Conservation (phyloP, 768 basidiomycete genomes). For the Leccinum olivaceopallidum region DNA sequence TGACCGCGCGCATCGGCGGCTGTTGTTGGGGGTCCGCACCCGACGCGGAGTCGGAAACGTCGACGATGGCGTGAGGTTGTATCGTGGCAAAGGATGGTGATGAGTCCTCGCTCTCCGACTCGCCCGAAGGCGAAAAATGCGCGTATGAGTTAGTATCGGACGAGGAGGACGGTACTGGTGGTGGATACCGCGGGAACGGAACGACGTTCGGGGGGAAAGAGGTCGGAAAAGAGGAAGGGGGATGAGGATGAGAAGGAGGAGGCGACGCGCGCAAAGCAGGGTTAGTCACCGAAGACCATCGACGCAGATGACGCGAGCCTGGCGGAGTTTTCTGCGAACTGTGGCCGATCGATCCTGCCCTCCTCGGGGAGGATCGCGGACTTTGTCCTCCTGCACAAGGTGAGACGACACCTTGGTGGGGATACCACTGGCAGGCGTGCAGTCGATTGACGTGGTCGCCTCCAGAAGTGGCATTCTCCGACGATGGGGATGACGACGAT, state of each 20-base stretch:
- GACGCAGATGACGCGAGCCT: constrained; percentile 31
- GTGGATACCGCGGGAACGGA: constrained; percentile 24
- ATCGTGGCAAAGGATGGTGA: constrained; percentile 10
- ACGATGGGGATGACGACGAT: constrained; percentile 2
- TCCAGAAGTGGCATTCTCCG: constrained; percentile 13
- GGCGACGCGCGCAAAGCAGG: constrained; percentile 26
- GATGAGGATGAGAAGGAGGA: background rate
- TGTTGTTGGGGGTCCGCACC: constrained; percentile 1
- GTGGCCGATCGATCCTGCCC: constrained; percentile 34
- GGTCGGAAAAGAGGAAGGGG: constrained; percentile 8
- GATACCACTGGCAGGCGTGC: constrained; percentile 20
- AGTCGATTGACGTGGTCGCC: constrained; percentile 19
- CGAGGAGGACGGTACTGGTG: constrained; percentile 2
- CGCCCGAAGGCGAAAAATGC: constrained; percentile 21
- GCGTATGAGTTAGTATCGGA: constrained; percentile 14
- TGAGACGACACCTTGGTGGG: constrained; percentile 11
- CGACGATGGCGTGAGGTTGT: constrained; percentile 22
- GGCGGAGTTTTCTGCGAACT: constrained; percentile 31
- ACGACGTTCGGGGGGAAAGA: constrained; percentile 12
- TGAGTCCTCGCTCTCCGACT: constrained; percentile 27
- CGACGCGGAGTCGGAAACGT: constrained; percentile 11
- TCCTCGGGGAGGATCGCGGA: constrained; percentile 34
- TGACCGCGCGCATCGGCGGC: constrained; percentile 15
- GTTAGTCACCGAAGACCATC: constrained; percentile 34
- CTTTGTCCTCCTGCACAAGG: constrained; percentile 24